Percentiles rank a stretch among this genome's conserved stretches.
phyloP scores from a whole-genome alignment of 371 early-diverging fungal species.

The Blakeslea trispora region DNA sequence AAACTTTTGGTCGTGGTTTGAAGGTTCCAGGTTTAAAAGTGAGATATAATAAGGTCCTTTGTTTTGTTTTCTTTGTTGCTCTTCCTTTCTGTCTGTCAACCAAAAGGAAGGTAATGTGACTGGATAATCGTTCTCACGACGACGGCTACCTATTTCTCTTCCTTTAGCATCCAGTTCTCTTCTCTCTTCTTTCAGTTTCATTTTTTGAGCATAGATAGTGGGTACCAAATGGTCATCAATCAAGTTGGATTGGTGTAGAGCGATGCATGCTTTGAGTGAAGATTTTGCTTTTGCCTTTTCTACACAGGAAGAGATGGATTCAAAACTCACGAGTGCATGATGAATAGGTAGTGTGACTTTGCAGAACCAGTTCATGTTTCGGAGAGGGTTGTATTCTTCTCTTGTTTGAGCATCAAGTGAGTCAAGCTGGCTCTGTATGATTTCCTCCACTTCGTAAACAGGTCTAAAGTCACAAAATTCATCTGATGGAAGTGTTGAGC shows the following conservation, averaged over 20 bases:
- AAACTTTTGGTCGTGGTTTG: too few species aligned
- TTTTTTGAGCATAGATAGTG: constrained; percentile 29
- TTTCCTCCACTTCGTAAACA: neutral
- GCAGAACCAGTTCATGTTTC: neutral
- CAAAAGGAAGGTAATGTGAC: constrained; percentile 38
- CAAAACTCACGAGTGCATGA: constrained; percentile 5
- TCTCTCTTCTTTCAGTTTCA: constrained; percentile 32
- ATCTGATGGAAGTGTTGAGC: constrained; percentile 6
- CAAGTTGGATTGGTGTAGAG: constrained; percentile 63
- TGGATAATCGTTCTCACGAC: constrained; percentile 30
- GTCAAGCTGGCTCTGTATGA: neutral
- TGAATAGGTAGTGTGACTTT: constrained; percentile 7
- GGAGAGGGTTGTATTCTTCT: neutral
- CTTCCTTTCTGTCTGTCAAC: neutral
- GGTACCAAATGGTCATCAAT: constrained; percentile 74
- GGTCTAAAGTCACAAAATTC: constrained; percentile 12
- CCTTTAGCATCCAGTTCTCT: constrained; percentile 38
- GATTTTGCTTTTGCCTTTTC: constrained; percentile 67
- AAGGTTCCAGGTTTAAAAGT: neutral
- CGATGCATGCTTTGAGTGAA: constrained; percentile 68
- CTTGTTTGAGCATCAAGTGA: too few species aligned
- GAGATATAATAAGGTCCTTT: constrained; percentile 8
- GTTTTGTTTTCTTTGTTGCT: neutral
- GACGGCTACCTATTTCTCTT: constrained; percentile 39
- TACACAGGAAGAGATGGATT: constrained; percentile 16